These are phyloP conservation scores for Zymoseptoria pseudotritici DNA, from an alignment of 2,329 filamentous ascomycete species.

Conservation along the genomic window DNA sequence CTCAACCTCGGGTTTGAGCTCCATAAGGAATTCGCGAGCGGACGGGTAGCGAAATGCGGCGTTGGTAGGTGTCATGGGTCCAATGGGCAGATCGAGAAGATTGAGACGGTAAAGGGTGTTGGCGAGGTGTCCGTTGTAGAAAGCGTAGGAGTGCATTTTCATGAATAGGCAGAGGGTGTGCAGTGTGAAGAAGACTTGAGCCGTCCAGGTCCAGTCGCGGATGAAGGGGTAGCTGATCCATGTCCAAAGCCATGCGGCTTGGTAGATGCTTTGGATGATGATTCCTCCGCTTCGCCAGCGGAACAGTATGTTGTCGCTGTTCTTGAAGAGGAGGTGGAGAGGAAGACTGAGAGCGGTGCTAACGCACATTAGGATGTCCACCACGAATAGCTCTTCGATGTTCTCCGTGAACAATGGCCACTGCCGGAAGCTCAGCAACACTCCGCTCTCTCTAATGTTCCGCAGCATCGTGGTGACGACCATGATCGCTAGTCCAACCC, in stretches of 20 bases:
- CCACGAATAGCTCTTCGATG: slow-evolving; percentile 75
- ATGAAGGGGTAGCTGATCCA: slow-evolving; percentile 76
- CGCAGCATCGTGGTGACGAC: slow-evolving; percentile 87
- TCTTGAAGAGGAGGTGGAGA: slow-evolving; percentile 12
- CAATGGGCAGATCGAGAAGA: slow-evolving; percentile 63
- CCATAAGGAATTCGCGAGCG: slow-evolving; percentile 43
- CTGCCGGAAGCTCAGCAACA: slow-evolving; percentile 74
- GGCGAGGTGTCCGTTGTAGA: slow-evolving; percentile 93
- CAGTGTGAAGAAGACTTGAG: slow-evolving; percentile 87
- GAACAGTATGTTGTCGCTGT: slow-evolving; percentile 24
- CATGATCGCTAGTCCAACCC: slow-evolving; percentile 96
- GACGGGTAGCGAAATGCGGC: slow-evolving; percentile 62
- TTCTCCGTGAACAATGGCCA: slow-evolving; percentile 85
- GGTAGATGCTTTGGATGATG: slow-evolving; percentile 73
- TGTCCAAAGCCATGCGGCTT: slow-evolving; percentile 67
- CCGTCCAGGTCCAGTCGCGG: slow-evolving; percentile 90
- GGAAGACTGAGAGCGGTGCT: slow-evolving; percentile 12
- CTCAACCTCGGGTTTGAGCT: slow-evolving; percentile 32
- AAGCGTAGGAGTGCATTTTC: slow-evolving; percentile 99
- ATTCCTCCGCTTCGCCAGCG: slow-evolving; percentile 65
- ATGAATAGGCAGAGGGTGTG: slow-evolving; percentile 89
- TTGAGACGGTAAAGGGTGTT: slow-evolving; percentile 76
- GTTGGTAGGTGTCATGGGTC: slow-evolving; percentile 39
- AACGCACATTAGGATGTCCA: slow-evolving; percentile 67
- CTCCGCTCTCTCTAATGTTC: slow-evolving; percentile 90